phyloP scores from a whole-genome alignment of 75 land plant genomes.

The Picea sitchensis region DNA sequence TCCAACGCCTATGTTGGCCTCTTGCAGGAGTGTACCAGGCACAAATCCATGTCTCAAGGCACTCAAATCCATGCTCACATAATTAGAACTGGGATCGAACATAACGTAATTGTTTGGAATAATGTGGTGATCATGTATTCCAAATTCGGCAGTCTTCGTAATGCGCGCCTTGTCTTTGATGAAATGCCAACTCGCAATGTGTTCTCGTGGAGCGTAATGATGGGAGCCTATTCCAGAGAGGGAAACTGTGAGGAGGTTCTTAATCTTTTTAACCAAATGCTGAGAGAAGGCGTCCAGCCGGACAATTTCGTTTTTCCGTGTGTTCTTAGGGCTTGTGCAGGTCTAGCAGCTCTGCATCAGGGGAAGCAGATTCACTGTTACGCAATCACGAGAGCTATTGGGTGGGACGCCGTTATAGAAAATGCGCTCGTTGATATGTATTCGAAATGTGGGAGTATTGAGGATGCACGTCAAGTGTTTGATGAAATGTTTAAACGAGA shows the following conservation, averaged over 20 bases:
- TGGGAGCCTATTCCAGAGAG: slow-evolving; percentile 31
- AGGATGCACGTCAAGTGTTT: slow-evolving; percentile 27
- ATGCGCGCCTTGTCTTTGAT: slow-evolving; percentile 29
- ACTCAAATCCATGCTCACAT: too few species aligned
- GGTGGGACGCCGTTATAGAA: slow-evolving; percentile 32
- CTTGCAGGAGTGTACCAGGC: too few species aligned
- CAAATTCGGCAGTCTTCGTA: slow-evolving; percentile 24
- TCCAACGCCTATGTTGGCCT: too few species aligned
- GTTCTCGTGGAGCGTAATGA: slow-evolving; percentile 50
- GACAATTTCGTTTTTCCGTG: slow-evolving; percentile 46
- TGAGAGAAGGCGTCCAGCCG: slow-evolving; percentile 37
- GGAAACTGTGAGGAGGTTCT: slow-evolving; percentile 18
- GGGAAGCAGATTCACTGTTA: slow-evolving; percentile 46
- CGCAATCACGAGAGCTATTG: slow-evolving; percentile 21
- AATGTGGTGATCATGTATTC: slow-evolving; percentile 35
- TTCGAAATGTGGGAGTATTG: slow-evolving; percentile 25
- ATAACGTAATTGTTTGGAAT: slow-evolving; percentile 30
- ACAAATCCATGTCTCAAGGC: too few species aligned
- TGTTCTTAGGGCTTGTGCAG: slow-evolving; percentile 34
- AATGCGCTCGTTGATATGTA: slow-evolving; percentile 58
- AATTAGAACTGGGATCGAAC: too few species aligned
- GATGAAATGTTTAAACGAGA: slow-evolving; percentile 26
- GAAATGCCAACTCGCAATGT: slow-evolving; percentile 25
- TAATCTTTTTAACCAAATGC: slow-evolving; percentile 31
- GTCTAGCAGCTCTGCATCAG: slow-evolving; percentile 23